Conservation (phyloP, 2,329 filamentous ascomycete species). For the Xylaria digitata region DNA sequence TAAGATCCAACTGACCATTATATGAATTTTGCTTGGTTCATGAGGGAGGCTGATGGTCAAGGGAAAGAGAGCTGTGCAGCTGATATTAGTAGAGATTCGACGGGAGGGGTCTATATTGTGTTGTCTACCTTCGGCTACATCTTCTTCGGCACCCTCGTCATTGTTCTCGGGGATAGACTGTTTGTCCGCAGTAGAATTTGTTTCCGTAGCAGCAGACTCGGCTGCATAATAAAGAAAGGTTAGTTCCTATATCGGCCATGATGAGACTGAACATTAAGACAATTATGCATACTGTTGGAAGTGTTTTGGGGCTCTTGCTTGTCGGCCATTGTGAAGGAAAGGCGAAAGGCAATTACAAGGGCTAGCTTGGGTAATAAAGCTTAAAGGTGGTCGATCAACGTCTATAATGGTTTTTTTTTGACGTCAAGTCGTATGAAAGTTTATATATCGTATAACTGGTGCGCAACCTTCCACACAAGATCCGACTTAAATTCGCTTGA, state of each 20-base stretch:
- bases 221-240: slow-evolving; percentile 37
- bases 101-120: background rate
- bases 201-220: slow-evolving; percentile 41
- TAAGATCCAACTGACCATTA: slow-evolving; percentile 73
- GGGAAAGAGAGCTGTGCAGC: slow-evolving; percentile 61
- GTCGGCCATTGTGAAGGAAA: slow-evolving; percentile 47
- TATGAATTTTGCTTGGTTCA: slow-evolving; percentile 80
- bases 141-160: slow-evolving; percentile 44
- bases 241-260: slow-evolving; percentile 23
- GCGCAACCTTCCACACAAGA: slow-evolving; percentile 37
- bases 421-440: slow-evolving; percentile 19
- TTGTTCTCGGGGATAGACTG: slow-evolving; percentile 41
- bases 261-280: slow-evolving; percentile 2
- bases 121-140: slow-evolving; percentile 46
- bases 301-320: slow-evolving; percentile 44
- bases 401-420: slow-evolving; percentile 34
- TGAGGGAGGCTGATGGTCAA: slow-evolving; percentile 86
- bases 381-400: slow-evolving; percentile 30
- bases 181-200: slow-evolving; percentile 43
- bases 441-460: slow-evolving; percentile 37
- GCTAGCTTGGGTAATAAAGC: slow-evolving; percentile 29
- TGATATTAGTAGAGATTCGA: slow-evolving; percentile 24
- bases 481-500: slow-evolving; percentile 35
- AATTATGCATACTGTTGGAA: slow-evolving; percentile 41
- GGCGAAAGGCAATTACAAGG: slow-evolving; percentile 25